Conservation (phyloP, 2,329 filamentous ascomycete genomes). For the Coleophoma cylindrospora region DNA sequence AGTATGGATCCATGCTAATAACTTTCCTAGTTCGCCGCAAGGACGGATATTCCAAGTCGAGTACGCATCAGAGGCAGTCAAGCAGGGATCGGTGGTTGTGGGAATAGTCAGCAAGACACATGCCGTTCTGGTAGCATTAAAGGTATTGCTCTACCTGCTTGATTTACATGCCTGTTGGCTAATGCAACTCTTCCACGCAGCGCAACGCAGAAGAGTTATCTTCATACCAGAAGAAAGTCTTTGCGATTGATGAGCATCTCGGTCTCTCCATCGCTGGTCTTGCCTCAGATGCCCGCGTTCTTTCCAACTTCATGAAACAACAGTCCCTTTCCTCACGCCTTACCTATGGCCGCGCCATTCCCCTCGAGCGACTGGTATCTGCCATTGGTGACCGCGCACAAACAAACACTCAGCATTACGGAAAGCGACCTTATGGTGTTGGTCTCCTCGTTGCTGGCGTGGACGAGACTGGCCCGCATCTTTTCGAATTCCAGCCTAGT, state of each 20-base stretch:
- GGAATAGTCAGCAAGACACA: slow-evolving; percentile 98
- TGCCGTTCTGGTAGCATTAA: slow-evolving; percentile 90
- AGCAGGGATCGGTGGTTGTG: slow-evolving; percentile 97
- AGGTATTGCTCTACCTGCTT: slow-evolving; percentile 52
- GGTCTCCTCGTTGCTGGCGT: slow-evolving; percentile 89
- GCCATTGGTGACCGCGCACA: slow-evolving; percentile 96
- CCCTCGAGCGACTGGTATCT: slow-evolving; percentile 80
- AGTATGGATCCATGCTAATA: slow-evolving; percentile 15
- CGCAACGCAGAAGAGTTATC: slow-evolving; percentile 98
- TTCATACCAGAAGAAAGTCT: slow-evolving; percentile 99
- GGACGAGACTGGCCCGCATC: slow-evolving; percentile 87
- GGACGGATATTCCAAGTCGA: slow-evolving; percentile 99
- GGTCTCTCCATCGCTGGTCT: slow-evolving; percentile 95
- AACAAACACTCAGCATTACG: slow-evolving; percentile 96
- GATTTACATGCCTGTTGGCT: slow-evolving; percentile 2
- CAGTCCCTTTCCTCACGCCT: slow-evolving; percentile 94
- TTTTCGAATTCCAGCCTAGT: slow-evolving; percentile 97
- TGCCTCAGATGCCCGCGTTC: slow-evolving; percentile 94
- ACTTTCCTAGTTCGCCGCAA: slow-evolving; percentile 76
- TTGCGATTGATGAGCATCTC: slow-evolving; percentile 91
- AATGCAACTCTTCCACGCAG: slow-evolving; percentile 40
- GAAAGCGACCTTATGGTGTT: slow-evolving; percentile 92
- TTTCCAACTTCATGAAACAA: slow-evolving; percentile 99
- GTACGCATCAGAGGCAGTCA: slow-evolving; percentile 97
- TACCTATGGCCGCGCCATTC: slow-evolving; percentile 91